These are phyloP conservation scores for Xylariaceae sp. DNA, from an alignment of 2,329 filamentous ascomycete species.

Conservation along the genomic window DNA sequence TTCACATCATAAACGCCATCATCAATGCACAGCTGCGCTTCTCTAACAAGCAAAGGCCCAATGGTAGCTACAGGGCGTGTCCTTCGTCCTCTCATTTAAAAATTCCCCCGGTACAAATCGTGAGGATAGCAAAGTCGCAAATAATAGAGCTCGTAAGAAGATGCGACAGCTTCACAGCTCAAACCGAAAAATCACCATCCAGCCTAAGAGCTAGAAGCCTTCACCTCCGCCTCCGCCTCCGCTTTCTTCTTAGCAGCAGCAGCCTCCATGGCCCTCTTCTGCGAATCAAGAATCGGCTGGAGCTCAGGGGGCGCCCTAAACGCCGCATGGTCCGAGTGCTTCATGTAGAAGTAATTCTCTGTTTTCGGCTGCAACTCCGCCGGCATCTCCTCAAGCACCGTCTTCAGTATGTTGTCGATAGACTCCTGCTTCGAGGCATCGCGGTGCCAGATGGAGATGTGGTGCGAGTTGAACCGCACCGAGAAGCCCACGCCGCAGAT, in stretches of 20 bases:
- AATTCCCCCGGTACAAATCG: not conserved
- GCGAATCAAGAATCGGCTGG: conserved; percentile 53
- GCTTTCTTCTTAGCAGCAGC: conserved; percentile 29
- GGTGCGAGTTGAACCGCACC: conserved; percentile 81
- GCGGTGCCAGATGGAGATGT: conserved; percentile 91
- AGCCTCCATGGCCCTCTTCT: conserved; percentile 43
- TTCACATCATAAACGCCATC: conserved; percentile 10
- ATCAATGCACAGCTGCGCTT: conserved; percentile 15
- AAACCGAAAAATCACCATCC: conserved; percentile 10
- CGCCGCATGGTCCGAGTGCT: conserved; percentile 80
- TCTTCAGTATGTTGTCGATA: conserved; percentile 66
- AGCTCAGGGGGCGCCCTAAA: conserved; percentile 63
- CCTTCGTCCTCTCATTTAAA: not conserved
- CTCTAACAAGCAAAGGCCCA: conserved; percentile 9
- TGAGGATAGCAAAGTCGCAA: not conserved
- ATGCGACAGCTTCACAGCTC: not conserved
- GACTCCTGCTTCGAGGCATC: conserved; percentile 75
- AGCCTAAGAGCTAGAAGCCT: conserved; percentile 22
- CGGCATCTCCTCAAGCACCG: conserved; percentile 68
- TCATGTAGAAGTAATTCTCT: conserved; percentile 78
- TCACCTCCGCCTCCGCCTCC: conserved; percentile 3
- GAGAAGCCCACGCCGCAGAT: conserved; percentile 86
- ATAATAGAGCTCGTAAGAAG: not conserved
- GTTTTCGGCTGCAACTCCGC: conserved; percentile 66
- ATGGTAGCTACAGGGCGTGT: not conserved